Base-by-base conservation (phyloP, 1,284 basidiomycete genomes). In the Amylostereum areolatum region DNA sequence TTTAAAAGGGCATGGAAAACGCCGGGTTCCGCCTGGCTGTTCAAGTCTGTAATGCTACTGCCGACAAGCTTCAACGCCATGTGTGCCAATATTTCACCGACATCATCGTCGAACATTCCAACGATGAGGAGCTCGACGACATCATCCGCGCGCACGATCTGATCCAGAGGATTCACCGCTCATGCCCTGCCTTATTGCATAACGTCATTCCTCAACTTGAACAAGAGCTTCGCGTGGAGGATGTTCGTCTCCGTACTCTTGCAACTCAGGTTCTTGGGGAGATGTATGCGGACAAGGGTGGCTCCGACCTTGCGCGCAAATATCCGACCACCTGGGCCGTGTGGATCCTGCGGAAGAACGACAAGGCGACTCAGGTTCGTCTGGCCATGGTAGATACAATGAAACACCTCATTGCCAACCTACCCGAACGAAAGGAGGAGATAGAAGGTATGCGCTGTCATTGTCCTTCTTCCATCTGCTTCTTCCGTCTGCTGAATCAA, bases 131-230 rank as follows among this genome's bases (percentile, higher is more conserved):
- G 40, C 75, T 79, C 51, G 74, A 78, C 12, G 79, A 88, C 50
- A 76, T 96, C 46, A 78, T 81, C 52, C 75, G 74, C 1, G 87
- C 90, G 1, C 95, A 99, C 66, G 77, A 83, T 39, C 85, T 97
- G 52, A 86, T 99, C 64, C 85, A 90, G 57, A 83, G 85, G 39
- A 79, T 99, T 29, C 85, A 91, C 65, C 79, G 80, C 29, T 78
- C 87, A 24, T 92, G 86, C 59, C 93, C 96, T 0, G 74, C 80
- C 9, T 72, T 98, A 11, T 71, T 99, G 0, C 82, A 91, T 59
- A 93, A 88, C 62, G 92, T 97, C 43, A 85, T 99, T 11, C 96
- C 96, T 0, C 87, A 94, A 52, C 79, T 99, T 10, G 95, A 97
- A 65, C 89, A 93, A 59, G 93, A 97, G 62, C 74, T 98, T 4